A percentile compares a stretch with the other conserved stretches of the same genome.
Evolutionary conservation across 768 basidiomycete genomes (phyloP).

Genomic region (Gloeostereum incarnatum): DNA sequence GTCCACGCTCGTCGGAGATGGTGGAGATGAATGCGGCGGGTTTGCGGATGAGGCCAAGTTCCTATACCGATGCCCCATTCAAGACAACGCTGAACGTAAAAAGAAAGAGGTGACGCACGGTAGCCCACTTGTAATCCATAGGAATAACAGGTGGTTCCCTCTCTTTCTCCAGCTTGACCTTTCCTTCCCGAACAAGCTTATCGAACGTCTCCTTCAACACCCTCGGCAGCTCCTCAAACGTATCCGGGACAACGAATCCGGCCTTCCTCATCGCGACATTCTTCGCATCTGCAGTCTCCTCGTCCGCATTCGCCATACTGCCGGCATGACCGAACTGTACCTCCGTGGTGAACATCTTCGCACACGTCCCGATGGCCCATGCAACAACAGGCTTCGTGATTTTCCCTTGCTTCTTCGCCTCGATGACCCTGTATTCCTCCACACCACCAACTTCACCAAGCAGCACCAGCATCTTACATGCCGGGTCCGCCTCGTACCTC

Average conservation of each 20-base stretch:
- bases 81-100: not conserved
- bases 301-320: conserved; percentile 93
- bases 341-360: conserved; percentile 99
- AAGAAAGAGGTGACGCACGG: conserved; percentile 22
- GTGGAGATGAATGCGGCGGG: conserved; percentile 98
- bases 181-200: conserved; percentile 59
- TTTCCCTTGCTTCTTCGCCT: conserved; percentile 85
- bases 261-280: conserved; percentile 91
- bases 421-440: conserved; percentile 98
- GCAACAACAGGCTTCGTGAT: conserved; percentile 99
- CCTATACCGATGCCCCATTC: conserved; percentile 18
- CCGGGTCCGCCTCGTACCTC: conserved; percentile 93
- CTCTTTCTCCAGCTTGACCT: conserved; percentile 65
- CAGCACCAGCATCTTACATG: conserved; percentile 98
- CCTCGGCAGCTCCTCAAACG: conserved; percentile 91
- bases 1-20: conserved; percentile 98
- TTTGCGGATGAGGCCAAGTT: conserved; percentile 96
- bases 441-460: conserved; percentile 98
- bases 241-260: conserved; percentile 94
- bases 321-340: conserved; percentile 99
- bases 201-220: conserved; percentile 84
- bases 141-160: conserved; percentile 91
- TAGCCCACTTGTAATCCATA: conserved; percentile 99
- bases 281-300: conserved; percentile 98
- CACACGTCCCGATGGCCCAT: conserved; percentile 99